A percentile compares a stretch with the other conserved stretches of the same genome.
phyloP scores from a whole-genome alignment of 768 basidiomycete species.

The Boletus speciosus region DNA sequence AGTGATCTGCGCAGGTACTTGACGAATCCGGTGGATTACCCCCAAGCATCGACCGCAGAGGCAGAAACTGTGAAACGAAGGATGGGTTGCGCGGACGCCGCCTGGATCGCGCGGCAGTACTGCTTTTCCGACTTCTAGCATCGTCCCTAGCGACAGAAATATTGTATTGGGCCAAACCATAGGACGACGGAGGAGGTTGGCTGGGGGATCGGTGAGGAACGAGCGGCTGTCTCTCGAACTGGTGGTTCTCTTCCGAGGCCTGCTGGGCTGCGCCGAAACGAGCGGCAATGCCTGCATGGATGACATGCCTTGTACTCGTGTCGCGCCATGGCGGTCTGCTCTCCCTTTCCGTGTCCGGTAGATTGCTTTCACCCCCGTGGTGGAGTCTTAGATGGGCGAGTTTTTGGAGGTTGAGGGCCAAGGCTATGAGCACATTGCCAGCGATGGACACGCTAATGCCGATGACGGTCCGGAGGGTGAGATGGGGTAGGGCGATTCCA shows the following conservation, averaged over 20 bases:
- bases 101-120: slow-evolving; percentile 15
- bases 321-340: slow-evolving; percentile 3
- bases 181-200: slow-evolving; percentile 15
- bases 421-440: slow-evolving; percentile 85
- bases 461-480: slow-evolving; percentile 56
- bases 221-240: slow-evolving; percentile 29
- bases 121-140: slow-evolving; percentile 27
- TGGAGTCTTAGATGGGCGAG: slow-evolving; percentile 77
- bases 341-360: slow-evolving; percentile 11
- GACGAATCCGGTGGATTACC: slow-evolving; percentile 4
- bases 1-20: background rate
- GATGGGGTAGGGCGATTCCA: slow-evolving; percentile 47
- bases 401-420: slow-evolving; percentile 92
- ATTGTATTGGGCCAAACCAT: slow-evolving; percentile 14
- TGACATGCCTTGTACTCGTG: background rate
- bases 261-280: slow-evolving; percentile 8
- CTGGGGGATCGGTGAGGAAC: slow-evolving; percentile 25
- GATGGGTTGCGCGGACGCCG: slow-evolving; percentile 27
- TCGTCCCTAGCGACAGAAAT: slow-evolving; percentile 20
- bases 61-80: slow-evolving; percentile 36
- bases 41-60: slow-evolving; percentile 21
- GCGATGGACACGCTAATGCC: slow-evolving; percentile 81
- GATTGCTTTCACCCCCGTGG: slow-evolving; percentile 27
- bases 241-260: slow-evolving; percentile 3
- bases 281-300: background rate